Base-by-base conservation (phyloP, 108 stramenopile genomes). In the Craspedostauros australis region DNA sequence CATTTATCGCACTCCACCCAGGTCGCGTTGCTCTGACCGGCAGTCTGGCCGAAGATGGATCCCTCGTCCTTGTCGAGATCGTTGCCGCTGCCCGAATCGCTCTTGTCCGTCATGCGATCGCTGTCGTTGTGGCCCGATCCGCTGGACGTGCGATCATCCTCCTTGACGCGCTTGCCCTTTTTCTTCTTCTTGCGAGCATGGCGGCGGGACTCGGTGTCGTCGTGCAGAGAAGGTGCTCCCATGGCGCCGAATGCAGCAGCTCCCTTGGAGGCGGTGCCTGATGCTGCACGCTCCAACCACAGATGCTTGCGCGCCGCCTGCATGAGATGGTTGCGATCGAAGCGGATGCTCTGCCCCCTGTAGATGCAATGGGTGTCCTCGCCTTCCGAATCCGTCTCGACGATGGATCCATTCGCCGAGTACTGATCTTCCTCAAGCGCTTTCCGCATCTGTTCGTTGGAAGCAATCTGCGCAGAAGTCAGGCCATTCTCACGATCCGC, bases 1-100 rank as follows among this genome's bases (percentile, higher is more conserved):
- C 91, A 92, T 38, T 79, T 82, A 75, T 92, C 91, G 57, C 91
- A 92, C 54, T 88, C 80, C 14, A 92, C 91, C 90, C 91, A 92
- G 36, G 86, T 88, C 19, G 82, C 73, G 56, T 92, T 86, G 64
- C 64, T 77, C 11, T 70, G 33, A 25, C 91, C 91, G 11, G 80
- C 65, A 32, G 91, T 88, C 42, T 86, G 86, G 16, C 86, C 86
- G 62, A 88, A 92, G 39, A 92, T 92, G 4, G 83, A 85, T 32
- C 73, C 79, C 57, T 83, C 86, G 27, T 84, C 84, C 7, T 70
- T 65, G 7, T 77, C 83, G 32, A 56, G 25, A 5, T 50, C 68
- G 1, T 58, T 54, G 21, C 37, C 57, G 14, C 36, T 34, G 14
- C 25, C 18, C 3, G 3, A 8, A 18, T 58, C 4, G 5, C 14